Conservation (phyloP, 139 green algal genomes). For the Ettlia oleoabundans region DNA sequence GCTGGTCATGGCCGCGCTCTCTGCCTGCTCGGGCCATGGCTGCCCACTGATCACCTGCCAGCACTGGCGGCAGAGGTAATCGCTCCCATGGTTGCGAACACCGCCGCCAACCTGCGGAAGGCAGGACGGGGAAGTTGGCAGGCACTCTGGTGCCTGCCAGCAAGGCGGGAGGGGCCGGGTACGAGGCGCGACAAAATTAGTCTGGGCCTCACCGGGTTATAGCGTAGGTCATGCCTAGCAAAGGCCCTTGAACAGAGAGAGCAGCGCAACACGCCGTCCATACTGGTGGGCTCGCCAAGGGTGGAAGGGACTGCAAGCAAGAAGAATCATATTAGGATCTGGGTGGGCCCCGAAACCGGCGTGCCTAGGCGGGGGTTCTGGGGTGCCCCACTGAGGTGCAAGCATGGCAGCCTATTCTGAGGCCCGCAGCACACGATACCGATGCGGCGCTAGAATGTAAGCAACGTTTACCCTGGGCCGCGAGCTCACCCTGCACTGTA, state of each 20-base stretch:
- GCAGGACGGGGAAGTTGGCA: background rate
- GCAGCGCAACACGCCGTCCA: slow-evolving; percentile 13
- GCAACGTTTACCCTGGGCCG: no score
- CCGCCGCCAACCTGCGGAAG: slow-evolving; percentile 17
- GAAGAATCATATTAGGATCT: no score
- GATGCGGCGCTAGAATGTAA: no score
- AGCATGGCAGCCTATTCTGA: no score
- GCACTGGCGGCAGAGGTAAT: slow-evolving; percentile 42
- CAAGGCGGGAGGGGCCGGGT: background rate
- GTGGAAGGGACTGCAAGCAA: no score
- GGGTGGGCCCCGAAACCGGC: no score
- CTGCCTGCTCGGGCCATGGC: slow-evolving; percentile 39
- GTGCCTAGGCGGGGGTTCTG: no score
- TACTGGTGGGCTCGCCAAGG: no score
- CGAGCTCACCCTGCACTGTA: no score
- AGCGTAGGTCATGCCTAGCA: slow-evolving; percentile 9
- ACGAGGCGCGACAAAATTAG: background rate
- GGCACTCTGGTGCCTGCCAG: background rate
- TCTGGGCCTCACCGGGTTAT: slow-evolving; percentile 30
- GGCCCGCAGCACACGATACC: no score
- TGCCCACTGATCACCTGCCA: slow-evolving; percentile 39
- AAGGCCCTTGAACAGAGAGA: slow-evolving; percentile 34
- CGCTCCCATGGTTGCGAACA: slow-evolving; percentile 28
- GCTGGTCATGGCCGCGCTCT: background rate
- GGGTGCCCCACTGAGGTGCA: no score